Percentiles rank a stretch among this genome's conserved stretches.
phyloP scores from a whole-genome alignment of 805 yeast genomes.

The Ogataea paradorogensis region DNA sequence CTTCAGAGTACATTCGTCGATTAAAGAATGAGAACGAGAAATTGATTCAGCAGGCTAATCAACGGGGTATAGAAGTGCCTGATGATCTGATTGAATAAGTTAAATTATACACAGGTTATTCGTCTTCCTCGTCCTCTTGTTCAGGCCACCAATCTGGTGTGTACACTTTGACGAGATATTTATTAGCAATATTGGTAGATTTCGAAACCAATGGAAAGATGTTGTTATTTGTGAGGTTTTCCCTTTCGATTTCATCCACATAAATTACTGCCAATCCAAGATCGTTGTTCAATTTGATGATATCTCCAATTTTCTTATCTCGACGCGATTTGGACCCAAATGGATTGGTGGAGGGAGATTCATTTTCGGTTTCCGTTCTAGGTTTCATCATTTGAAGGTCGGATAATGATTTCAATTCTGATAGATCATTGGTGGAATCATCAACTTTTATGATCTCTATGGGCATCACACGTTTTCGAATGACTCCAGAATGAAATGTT shows the following conservation, averaged over 20 bases:
- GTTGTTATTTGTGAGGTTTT: conserved; percentile 20
- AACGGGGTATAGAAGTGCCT: conserved; percentile 39
- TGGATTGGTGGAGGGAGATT: conserved; percentile 8
- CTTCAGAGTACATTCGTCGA: conserved; percentile 46
- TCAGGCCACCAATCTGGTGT: conserved; percentile 79
- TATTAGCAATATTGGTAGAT: conserved; percentile 16
- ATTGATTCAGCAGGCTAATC: conserved; percentile 41
- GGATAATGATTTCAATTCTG: background rate
- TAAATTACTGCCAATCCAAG: conserved; percentile 64
- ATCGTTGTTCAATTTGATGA: conserved; percentile 55
- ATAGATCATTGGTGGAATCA: conserved; percentile 4
- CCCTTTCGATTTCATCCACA: conserved; percentile 32
- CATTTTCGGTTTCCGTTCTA: background rate
- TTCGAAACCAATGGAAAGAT: conserved; percentile 22
- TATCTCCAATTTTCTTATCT: conserved; percentile 54
- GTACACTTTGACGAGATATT: conserved; percentile 48
- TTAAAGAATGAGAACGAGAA: conserved; percentile 48
- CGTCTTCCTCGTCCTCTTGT: conserved; percentile 15
- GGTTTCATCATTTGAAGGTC: conserved; percentile 21
- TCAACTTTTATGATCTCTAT: conserved; percentile 38
- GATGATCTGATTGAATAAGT: conserved; percentile 27
- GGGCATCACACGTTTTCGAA: conserved; percentile 83
- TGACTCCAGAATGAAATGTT: conserved; percentile 75
- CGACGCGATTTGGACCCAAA: conserved; percentile 29
- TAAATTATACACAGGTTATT: background rate